Evolutionary conservation across 1,284 basidiomycete species (phyloP).

Genomic region (Schizophyllum amplum): DNA sequence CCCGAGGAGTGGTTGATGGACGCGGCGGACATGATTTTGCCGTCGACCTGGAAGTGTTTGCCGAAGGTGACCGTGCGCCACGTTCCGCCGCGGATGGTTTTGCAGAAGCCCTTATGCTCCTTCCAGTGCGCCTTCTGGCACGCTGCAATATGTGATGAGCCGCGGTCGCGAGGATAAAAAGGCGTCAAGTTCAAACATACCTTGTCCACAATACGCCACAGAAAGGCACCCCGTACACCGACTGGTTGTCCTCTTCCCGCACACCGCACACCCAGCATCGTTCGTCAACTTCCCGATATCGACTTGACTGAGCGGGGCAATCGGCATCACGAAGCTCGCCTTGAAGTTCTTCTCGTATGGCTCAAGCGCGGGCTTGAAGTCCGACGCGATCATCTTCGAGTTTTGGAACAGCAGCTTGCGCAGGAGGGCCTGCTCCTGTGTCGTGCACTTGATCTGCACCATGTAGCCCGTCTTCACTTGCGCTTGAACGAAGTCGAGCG

Average conservation of each 20-base stretch:
- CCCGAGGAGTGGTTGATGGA: slow-evolving; percentile 2
- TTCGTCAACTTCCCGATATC: slow-evolving; percentile 21
- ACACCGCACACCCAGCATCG: slow-evolving; percentile 22
- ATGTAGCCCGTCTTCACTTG: slow-evolving; percentile 2
- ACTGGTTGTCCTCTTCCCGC: slow-evolving; percentile 17
- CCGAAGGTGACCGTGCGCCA: slow-evolving; percentile 10
- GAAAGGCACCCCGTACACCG: slow-evolving; percentile 23
- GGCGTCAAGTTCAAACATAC: slow-evolving; percentile 9
- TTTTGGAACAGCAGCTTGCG: slow-evolving; percentile 21
- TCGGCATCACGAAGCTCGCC: slow-evolving; percentile 21
- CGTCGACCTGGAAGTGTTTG: background rate
- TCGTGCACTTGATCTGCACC: slow-evolving; percentile 4
- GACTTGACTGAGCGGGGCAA: slow-evolving; percentile 20
- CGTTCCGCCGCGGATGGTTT: slow-evolving; percentile 3
- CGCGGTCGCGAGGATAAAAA: background rate
- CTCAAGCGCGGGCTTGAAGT: slow-evolving; percentile 14
- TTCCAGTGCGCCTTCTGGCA: slow-evolving; percentile 15
- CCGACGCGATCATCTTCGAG: slow-evolving; percentile 14
- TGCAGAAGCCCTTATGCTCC: slow-evolving; percentile 10
- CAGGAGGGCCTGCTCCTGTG: slow-evolving; percentile 15
- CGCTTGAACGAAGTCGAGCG: slow-evolving; percentile 2
- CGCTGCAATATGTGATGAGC: slow-evolving; percentile 1
- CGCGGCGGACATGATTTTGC: slow-evolving; percentile 3
- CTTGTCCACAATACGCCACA: slow-evolving; percentile 21
- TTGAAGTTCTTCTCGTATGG: slow-evolving; percentile 18